Percentiles rank a stretch among this genome's conserved stretches.
phyloP scores from a whole-genome alignment of 805 yeast genomes.

The Ogataea methylovora region DNA sequence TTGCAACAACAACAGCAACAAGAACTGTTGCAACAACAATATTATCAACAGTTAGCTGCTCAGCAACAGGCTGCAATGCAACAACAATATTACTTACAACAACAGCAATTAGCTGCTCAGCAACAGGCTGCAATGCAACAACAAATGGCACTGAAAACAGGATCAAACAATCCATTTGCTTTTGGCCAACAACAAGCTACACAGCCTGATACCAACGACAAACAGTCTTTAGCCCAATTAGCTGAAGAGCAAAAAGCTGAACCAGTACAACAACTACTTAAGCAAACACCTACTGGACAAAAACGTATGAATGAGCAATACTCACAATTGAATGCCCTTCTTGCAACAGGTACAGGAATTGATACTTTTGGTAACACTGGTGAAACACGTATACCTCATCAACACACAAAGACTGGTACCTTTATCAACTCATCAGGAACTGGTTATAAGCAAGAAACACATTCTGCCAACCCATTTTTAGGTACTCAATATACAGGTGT shows the following conservation, averaged over 20 bases:
- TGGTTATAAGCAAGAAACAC: constrained; percentile 50
- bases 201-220: constrained; percentile 2
- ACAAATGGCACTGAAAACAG: constrained; percentile 31
- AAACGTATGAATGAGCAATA: constrained; percentile 48
- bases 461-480: constrained; percentile 52
- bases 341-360: constrained; percentile 83
- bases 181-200: constrained; percentile 25
- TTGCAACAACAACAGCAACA: constrained; percentile 17
- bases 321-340: constrained; percentile 68
- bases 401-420: constrained; percentile 74
- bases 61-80: constrained; percentile 11
- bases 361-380: constrained; percentile 94
- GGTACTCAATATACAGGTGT: constrained; percentile 69
- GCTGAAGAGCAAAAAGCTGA: constrained; percentile 25
- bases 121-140: constrained; percentile 23
- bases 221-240: constrained; percentile 17
- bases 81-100: constrained; percentile 7
- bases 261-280: constrained; percentile 27
- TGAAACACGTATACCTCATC: constrained; percentile 80
- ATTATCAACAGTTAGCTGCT: constrained; percentile 11
- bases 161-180: constrained; percentile 30
- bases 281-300: constrained; percentile 43
- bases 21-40: constrained; percentile 12
- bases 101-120: constrained; percentile 9
- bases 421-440: constrained; percentile 88